Evolutionary conservation across 2,329 filamentous ascomycete species (phyloP).

Genomic region (Pyricularia grisea): DNA sequence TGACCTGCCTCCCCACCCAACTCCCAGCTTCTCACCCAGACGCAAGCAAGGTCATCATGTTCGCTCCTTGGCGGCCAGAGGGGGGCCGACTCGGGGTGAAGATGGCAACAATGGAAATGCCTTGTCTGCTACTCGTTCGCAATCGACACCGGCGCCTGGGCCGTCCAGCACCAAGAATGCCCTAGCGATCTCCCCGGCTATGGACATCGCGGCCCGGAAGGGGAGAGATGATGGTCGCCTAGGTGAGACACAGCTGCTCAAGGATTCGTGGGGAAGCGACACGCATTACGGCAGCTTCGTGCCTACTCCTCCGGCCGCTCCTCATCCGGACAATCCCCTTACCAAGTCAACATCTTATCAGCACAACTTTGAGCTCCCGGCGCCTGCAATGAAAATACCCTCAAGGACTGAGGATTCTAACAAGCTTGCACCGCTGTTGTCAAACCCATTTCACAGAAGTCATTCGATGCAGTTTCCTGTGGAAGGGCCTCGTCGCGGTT

Average conservation of each 20-base stretch:
- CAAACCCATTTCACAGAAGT: constrained; percentile 1
- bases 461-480: neutral
- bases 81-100: neutral
- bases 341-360: neutral
- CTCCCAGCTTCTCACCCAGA: constrained; percentile 18
- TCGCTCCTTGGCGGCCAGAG: neutral
- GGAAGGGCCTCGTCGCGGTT: neutral
- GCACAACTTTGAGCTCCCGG: constrained; percentile 39
- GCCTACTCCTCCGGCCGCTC: constrained; percentile 24
- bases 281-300: constrained; percentile 46
- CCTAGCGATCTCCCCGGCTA: constrained; percentile 9
- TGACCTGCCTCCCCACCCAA: constrained; percentile 22
- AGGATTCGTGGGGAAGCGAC: constrained; percentile 23
- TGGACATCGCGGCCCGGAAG: constrained; percentile 11
- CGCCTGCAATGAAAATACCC: constrained; percentile 37
- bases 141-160: neutral
- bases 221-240: neutral
- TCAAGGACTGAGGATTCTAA: constrained; percentile 17
- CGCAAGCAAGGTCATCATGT: constrained; percentile 1
- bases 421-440: constrained; percentile 7
- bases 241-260: constrained; percentile 31
- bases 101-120: neutral
- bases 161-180: neutral
- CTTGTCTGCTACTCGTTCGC: neutral
- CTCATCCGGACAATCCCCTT: neutral